These are phyloP conservation scores for Citrullus mucosospermus DNA, from an alignment of 306 rosid species.

Conservation along the genomic window DNA sequence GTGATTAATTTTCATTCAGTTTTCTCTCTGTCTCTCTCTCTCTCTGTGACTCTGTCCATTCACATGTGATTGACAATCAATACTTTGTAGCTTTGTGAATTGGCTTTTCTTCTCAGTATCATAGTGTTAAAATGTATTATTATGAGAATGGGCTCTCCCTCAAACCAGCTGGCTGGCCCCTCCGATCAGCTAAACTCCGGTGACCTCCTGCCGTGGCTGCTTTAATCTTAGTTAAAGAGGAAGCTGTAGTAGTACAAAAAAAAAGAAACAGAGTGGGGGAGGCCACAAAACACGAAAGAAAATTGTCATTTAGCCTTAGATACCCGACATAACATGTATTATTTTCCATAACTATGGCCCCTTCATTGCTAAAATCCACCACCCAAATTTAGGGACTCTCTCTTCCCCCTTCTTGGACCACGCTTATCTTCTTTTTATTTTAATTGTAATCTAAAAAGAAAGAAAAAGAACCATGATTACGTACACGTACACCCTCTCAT, in stretches of 20 bases:
- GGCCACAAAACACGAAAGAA: conserved; percentile 15
- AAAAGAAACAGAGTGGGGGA: neutral
- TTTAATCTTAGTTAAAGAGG: neutral
- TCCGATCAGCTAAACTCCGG: neutral
- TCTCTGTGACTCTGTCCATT: neutral
- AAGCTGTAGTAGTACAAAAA: conserved; percentile 8
- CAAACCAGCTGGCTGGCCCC: conserved; percentile 3
- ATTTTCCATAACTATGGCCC: conserved; percentile 22
- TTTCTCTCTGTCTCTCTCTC: neutral
- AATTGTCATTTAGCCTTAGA: conserved; percentile 43
- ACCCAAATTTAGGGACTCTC: neutral
- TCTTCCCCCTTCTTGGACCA: neutral
- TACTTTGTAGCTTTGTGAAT: conserved; percentile 41
- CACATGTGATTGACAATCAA: conserved; percentile 38
- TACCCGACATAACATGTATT: conserved; percentile 46
- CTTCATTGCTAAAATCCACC: neutral
- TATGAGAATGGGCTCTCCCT: conserved; percentile 9
- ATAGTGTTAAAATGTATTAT: conserved; percentile 5
- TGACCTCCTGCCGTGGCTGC: neutral
- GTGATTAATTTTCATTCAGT: conserved; percentile 13
- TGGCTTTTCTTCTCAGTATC: conserved; percentile 22
- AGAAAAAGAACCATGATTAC: neutral
- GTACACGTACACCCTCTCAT: too few relatives aligned
- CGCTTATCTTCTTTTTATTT: neutral
- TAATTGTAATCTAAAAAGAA: neutral